Base-by-base conservation (phyloP, 345 rosid genomes). In the Lenwebbia sp. region DNA sequence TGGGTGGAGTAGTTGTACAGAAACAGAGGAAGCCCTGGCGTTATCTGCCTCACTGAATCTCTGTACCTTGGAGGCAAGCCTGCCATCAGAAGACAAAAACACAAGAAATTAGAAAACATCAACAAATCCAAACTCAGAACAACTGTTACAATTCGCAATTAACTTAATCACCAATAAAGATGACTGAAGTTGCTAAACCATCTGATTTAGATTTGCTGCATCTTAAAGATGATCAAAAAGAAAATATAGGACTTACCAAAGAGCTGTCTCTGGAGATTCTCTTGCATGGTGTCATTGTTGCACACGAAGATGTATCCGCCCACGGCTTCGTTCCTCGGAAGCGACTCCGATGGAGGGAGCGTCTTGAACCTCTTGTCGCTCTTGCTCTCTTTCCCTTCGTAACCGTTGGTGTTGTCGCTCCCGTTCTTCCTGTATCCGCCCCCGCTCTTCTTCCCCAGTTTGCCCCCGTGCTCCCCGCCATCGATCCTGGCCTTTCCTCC, bases 231-330 rank as follows among this genome's bases (percentile, higher is more conserved):
- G 0, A 70, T 17, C 47, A 0, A 70, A 40, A 23, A 12, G 58
- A 30, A 54, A 10, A 30, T 7, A 56, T 3, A 5, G 83, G 25
- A 57, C 91, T 52, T 93, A 95, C 98, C 99, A 83, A 98, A 98
- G 57, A 98, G 98, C 91, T 95, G 92, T 54, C 99, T 91, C 88
- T 89, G 93, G 86, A 98, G 95, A 86, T 98, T 95, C 93, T 98
- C 99, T 82, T 91, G 91, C 99, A 98, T 98, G 53, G 99, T 98
- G 85, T 98, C 99, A 83, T 98, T 98, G 93, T 98, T 96, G 92
- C 99, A 98, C n/a, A 98, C 99, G 82, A 98, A 96, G 87, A 98
- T 98, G 87, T 98, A 98, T 2, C 99, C 99, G 5, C 99, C 99
- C 22, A 98, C 90, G 37, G 97, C 93, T 90, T 98, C 98, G 82